Evolutionary conservation across 805 yeast species (phyloP).

Genomic region (Saccharomycopsis fermentans): DNA sequence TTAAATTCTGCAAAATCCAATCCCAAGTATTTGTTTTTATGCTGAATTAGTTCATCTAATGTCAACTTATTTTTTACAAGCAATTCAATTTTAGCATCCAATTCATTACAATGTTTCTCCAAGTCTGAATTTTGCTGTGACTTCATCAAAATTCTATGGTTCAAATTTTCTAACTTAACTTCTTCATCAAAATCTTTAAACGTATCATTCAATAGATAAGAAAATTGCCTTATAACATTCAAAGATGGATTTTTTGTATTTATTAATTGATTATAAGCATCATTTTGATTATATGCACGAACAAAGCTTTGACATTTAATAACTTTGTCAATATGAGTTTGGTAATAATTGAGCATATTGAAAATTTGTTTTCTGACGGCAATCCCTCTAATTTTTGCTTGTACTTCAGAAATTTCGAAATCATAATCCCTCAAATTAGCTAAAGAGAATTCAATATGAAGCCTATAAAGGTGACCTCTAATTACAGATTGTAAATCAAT

Average conservation of each 20-base stretch:
- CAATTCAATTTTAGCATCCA: constrained; percentile 69
- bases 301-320: constrained; percentile 66
- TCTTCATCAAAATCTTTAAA: constrained; percentile 71
- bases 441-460: constrained; percentile 40
- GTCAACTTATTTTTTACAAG: constrained; percentile 72
- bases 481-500: constrained; percentile 44
- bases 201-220: constrained; percentile 60
- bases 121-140: constrained; percentile 62
- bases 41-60: constrained; percentile 49
- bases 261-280: constrained; percentile 65
- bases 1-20: constrained; percentile 7
- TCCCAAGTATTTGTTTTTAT: constrained; percentile 7
- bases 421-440: constrained; percentile 43
- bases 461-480: constrained; percentile 56
- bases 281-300: constrained; percentile 55
- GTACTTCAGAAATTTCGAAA: constrained; percentile 36
- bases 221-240: constrained; percentile 64
- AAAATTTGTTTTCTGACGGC: constrained; percentile 29
- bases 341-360: constrained; percentile 38
- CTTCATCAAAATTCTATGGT: constrained; percentile 59
- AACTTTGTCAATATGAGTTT: constrained; percentile 44
- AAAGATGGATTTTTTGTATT: constrained; percentile 69
- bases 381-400: constrained; percentile 44
- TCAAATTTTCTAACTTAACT: constrained; percentile 50
- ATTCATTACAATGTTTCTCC: constrained; percentile 64